Conservation (phyloP, 225 moss, liverwort and hornwort species). For the Ulota crispa region DNA sequence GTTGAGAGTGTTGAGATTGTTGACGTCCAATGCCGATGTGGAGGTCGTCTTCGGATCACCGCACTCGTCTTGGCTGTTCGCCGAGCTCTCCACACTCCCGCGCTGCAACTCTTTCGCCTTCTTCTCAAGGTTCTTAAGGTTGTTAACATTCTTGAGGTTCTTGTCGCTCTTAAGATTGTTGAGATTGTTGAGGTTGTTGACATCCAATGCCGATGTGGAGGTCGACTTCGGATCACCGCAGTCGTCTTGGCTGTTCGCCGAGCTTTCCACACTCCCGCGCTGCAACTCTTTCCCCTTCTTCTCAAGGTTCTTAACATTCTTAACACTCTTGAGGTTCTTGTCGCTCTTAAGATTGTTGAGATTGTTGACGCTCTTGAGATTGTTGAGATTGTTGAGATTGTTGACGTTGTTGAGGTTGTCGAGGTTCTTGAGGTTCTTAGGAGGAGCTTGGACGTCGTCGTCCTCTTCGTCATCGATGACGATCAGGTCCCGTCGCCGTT, state of each 20-base stretch:
- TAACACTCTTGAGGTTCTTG: background rate
- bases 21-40: constrained; percentile 10
- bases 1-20: too few species aligned
- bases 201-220: constrained; percentile 15
- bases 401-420: background rate
- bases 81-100: constrained; percentile 14
- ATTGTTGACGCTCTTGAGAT: too few species aligned
- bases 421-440: background rate
- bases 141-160: too few species aligned
- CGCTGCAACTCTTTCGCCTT: background rate
- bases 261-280: constrained; percentile 10
- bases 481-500: background rate
- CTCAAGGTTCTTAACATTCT: too few species aligned
- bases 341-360: too few species aligned
- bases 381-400: too few species aligned
- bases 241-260: background rate
- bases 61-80: background rate
- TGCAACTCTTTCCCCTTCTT: background rate
- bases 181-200: too few species aligned
- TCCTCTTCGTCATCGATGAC: background rate
- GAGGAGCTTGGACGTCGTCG: background rate
- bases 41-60: constrained; percentile 5
- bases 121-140: too few species aligned
- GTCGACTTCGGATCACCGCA: constrained; percentile 1
- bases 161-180: background rate